Base-by-base conservation (phyloP, 2,329 filamentous ascomycete species). In the Zalaria sp. region DNA sequence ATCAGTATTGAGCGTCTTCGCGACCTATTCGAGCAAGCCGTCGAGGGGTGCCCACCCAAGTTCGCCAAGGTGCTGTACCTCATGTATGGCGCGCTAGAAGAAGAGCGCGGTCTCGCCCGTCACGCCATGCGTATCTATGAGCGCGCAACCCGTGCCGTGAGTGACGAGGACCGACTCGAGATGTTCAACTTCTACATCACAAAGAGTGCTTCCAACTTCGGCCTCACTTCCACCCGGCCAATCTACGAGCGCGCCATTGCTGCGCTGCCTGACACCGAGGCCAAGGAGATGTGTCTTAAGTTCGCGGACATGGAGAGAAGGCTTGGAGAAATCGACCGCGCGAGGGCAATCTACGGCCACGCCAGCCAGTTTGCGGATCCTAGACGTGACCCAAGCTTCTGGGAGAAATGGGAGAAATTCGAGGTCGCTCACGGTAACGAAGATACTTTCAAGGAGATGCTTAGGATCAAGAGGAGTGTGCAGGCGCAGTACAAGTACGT, bases 151-250 rank as follows among this genome's bases (percentile, higher is more conserved):
- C 79, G 91, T 28, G 88, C 89, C 8, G 93, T 98, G 3, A 81
- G 85, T 9, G 91, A 98, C 55, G 89, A 95, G 55, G 89, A 98
- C 60, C 75, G 87, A 40, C 81, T 88, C 46, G 87, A 94, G 54
- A 95, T 98, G 88, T 98, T 95, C 68, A 91, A 94, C 61, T 94
- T 96, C 59, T 98, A 98, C 68, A 95, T 98, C 57, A 96, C 89
- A 44, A 96, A 98, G 61, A 95, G 88, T 0, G 91, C 91, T 1
- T 93, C 87, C 18, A 98, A 98, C 63, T 98, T 98, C 56, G 91
- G 93, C 28, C 75, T 98, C 40, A 88, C 91, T 0, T 96, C 91
- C 0, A 95, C 91, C 3, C 72, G 91, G 40, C 81, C 86, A 1
- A 98, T 98, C 53, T 98, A 98, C 68, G 91, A 98, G 65, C 80